phyloP scores from a whole-genome alignment of 148 eudicot species.

The Rhododendron vialii region DNA sequence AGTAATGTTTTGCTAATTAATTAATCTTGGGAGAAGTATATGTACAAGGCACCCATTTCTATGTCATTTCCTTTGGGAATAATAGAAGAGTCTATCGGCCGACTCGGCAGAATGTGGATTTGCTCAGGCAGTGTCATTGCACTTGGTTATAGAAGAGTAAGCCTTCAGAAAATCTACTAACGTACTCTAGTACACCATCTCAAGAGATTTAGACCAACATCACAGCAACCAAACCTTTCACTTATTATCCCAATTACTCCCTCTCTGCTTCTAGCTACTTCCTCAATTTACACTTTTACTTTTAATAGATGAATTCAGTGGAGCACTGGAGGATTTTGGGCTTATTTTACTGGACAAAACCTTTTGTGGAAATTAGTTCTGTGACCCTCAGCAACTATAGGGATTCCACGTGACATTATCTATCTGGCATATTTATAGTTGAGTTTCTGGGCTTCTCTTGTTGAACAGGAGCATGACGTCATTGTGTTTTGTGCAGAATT shows the following conservation, averaged over 20 bases:
- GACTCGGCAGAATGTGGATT: neutral
- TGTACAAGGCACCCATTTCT: neutral
- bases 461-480: constrained; percentile 14
- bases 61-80: neutral
- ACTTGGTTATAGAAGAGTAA: neutral
- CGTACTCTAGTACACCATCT: neutral
- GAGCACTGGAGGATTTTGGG: neutral
- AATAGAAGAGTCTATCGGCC: neutral
- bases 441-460: constrained; percentile 14
- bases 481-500: constrained; percentile 50
- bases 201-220: neutral
- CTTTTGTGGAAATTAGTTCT: neutral
- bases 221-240: neutral
- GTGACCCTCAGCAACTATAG: neutral
- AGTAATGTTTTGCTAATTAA: neutral
- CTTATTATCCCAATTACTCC: neutral
- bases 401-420: constrained; percentile 3
- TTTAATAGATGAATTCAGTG: neutral
- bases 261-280: neutral
- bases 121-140: neutral
- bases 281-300: neutral
- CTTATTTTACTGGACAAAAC: neutral
- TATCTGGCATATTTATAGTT: neutral
- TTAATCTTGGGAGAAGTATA: neutral
- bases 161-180: neutral